Conservation (phyloP, 768 basidiomycete genomes). For the Russula sp. region DNA sequence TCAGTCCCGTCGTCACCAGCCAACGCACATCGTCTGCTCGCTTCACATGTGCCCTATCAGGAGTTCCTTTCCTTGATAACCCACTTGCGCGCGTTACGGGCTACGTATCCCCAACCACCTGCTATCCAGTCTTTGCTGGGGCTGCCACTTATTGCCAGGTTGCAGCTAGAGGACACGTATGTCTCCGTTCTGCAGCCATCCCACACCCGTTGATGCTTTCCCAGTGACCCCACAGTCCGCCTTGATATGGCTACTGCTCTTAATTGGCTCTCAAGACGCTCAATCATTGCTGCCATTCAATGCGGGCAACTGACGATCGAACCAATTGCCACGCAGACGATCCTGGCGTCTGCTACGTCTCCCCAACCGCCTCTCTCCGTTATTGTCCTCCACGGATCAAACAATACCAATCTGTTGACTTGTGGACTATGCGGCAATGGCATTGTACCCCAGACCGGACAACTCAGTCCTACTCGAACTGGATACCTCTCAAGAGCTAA, state of each 20-base stretch:
- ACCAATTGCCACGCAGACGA: slow-evolving; percentile 58
- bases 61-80: slow-evolving; percentile 76
- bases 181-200: slow-evolving; percentile 34
- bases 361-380: slow-evolving; percentile 30
- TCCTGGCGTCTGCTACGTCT: slow-evolving; percentile 50
- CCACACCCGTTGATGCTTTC: slow-evolving; percentile 19
- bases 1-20: slow-evolving; percentile 29
- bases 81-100: slow-evolving; percentile 68
- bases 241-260: slow-evolving; percentile 92
- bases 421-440: slow-evolving; percentile 77
- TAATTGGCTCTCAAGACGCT: slow-evolving; percentile 88
- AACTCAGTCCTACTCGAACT: slow-evolving; percentile 35
- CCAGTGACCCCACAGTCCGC: slow-evolving; percentile 85
- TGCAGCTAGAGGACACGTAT: slow-evolving; percentile 80
- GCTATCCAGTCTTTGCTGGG: slow-evolving; percentile 67
- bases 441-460: slow-evolving; percentile 38
- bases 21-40: slow-evolving; percentile 44
- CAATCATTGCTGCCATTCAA: slow-evolving; percentile 79
- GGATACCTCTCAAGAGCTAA: slow-evolving; percentile 24
- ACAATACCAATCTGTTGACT: slow-evolving; percentile 46
- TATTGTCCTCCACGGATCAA: slow-evolving; percentile 38
- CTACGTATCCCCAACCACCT: slow-evolving; percentile 54
- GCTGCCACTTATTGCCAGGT: slow-evolving; percentile 70
- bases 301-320: slow-evolving; percentile 84
- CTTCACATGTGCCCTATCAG: slow-evolving; percentile 66